Evolutionary conservation across 2,329 filamentous ascomycete species (phyloP).

Genomic region (Paraconiothyrium sp.): DNA sequence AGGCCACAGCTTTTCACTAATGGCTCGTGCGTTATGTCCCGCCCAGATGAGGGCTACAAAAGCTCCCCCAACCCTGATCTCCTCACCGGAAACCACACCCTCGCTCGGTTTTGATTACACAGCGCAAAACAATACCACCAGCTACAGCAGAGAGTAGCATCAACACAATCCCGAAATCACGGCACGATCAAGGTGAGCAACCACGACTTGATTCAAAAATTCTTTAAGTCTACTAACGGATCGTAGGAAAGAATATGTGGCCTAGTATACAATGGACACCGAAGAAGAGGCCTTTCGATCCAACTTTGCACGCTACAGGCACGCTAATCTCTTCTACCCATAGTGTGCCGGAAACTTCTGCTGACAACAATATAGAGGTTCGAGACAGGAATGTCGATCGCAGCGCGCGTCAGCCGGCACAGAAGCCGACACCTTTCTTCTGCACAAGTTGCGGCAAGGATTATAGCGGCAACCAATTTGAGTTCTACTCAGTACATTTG

Average conservation of each 20-base stretch:
- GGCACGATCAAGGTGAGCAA: neutral
- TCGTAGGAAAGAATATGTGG: neutral
- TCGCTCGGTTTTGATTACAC: too few species aligned
- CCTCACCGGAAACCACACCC: too few species aligned
- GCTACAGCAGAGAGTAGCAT: neutral
- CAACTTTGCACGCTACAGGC: neutral
- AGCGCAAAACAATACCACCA: neutral
- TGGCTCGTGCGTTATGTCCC: too few species aligned
- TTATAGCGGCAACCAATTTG: neutral
- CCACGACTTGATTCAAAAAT: neutral
- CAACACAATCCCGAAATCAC: neutral
- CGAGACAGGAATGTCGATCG: neutral
- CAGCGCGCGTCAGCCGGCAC: neutral
- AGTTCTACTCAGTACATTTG: neutral
- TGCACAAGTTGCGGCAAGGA: neutral
- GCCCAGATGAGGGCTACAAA: too few species aligned
- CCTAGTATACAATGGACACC: too few species aligned
- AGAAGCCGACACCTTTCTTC: neutral
- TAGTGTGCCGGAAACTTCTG: neutral
- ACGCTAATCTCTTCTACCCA: neutral
- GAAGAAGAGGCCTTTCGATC: neutral
- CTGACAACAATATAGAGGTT: neutral
- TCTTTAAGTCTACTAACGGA: neutral
- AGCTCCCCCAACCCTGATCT: too few species aligned
- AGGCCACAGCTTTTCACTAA: too few species aligned